Conservation (phyloP, 257 asterid genomes). For the Plantago major region DNA sequence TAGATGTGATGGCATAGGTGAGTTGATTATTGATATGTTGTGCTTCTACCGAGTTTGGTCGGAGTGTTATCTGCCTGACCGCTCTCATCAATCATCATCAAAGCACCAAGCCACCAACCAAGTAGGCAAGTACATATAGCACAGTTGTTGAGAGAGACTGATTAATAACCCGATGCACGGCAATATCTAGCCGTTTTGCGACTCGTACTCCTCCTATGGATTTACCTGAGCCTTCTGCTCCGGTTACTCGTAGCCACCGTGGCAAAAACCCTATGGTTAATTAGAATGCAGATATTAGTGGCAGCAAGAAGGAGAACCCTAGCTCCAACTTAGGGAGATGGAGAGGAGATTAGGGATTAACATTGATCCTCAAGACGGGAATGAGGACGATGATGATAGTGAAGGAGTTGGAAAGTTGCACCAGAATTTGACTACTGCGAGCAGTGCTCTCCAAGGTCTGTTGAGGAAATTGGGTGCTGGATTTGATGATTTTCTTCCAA, state of each 20-base stretch:
- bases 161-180: too few species aligned
- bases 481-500: slow-evolving; percentile 86
- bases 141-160: too few species aligned
- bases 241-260: slow-evolving; percentile 73
- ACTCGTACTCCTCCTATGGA: slow-evolving; percentile 73
- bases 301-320: slow-evolving; percentile 24
- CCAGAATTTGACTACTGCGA: slow-evolving; percentile 85
- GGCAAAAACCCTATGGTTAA: slow-evolving; percentile 54
- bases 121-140: too few species aligned
- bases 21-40: too few species aligned
- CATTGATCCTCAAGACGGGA: slow-evolving; percentile 64
- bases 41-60: too few species aligned
- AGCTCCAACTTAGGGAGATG: slow-evolving; percentile 56
- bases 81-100: too few species aligned
- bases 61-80: too few species aligned
- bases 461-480: slow-evolving; percentile 90
- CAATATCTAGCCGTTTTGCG: slow-evolving; percentile 45
- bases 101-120: too few species aligned
- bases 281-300: too few species aligned
- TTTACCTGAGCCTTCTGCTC: slow-evolving; percentile 62
- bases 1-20: too few species aligned
- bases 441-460: slow-evolving; percentile 93
- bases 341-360: slow-evolving; percentile 74
- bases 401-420: slow-evolving; percentile 81
- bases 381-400: slow-evolving; percentile 73